phyloP scores from a whole-genome alignment of 805 yeast genomes.

The Saccharomyces kudriavzevii region DNA sequence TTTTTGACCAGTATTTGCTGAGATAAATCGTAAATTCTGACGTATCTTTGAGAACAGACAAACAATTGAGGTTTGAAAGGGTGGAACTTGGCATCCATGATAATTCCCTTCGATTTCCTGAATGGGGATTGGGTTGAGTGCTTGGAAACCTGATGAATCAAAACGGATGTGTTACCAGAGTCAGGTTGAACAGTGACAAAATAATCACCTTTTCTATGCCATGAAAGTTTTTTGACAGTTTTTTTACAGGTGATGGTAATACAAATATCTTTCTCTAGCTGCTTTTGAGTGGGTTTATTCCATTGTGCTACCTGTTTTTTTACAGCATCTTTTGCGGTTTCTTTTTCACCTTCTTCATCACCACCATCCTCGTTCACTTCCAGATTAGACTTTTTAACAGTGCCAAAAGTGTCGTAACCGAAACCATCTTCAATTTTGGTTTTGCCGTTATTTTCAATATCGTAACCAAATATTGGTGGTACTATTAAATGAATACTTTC shows the following conservation, averaged over 20 bases:
- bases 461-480: constrained; percentile 88
- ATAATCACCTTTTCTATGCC: constrained; percentile 98
- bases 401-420: constrained; percentile 69
- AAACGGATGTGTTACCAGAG: constrained; percentile 76
- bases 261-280: constrained; percentile 60
- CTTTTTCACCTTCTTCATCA: constrained; percentile 34
- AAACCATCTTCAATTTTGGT: constrained; percentile 81
- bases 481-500: constrained; percentile 69
- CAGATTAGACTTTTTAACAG: constrained; percentile 37
- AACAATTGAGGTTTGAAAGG: constrained; percentile 90
- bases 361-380: constrained; percentile 34
- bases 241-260: constrained; percentile 59
- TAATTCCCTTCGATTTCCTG: constrained; percentile 83
- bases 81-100: constrained; percentile 94
- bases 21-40: constrained; percentile 83
- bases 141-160: constrained; percentile 89
- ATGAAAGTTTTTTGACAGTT: constrained; percentile 71
- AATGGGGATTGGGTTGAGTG: constrained; percentile 95
- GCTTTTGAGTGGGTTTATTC: constrained; percentile 64
- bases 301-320: constrained; percentile 64
- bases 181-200: constrained; percentile 96
- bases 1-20: constrained; percentile 79
- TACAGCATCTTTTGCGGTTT: constrained; percentile 19
- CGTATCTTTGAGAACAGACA: constrained; percentile 88
- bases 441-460: constrained; percentile 72